Evolutionary conservation across 805 yeast genomes (phyloP), one percentile per base, ranked within the genome.

Genomic region (Candida caryicola): DNA sequence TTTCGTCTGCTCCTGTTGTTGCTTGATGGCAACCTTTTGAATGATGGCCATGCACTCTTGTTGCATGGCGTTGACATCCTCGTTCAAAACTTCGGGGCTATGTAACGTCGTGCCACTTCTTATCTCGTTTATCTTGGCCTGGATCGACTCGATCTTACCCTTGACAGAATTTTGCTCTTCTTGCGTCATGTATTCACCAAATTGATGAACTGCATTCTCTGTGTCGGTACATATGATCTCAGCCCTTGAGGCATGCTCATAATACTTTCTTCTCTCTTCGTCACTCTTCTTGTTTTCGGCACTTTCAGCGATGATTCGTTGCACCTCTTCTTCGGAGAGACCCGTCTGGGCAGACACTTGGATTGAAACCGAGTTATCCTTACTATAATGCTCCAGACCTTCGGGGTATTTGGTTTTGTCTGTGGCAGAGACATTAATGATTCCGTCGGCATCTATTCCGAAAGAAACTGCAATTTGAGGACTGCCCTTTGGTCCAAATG

Each of bases 191-290:
- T 62, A 43, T 5, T 63, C 60, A 6, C 74, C 73, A 55, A 84
- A 88, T 66, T 86, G 95, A 49, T 71, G 70, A 45, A 93, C 69
- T 7, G 96, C 91, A 64, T 76, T 75, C 63, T 89, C 96, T 36
- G 95, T 88, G 62, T 93, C 99, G 54, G 84, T 82, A 50, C 88
- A 78, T 36, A 83, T 73, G 52, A 83, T 79, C 48, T 84, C 95
- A 17, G 88, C 85, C 56, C 81, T 75, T 57, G 84, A 82, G 28
- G 91, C 87, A 54, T 78, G 81, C 55, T 85, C 89, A 44, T 81
- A 73, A 40, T 80, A 71, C 50, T 75, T 78, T 51, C 76, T 78
- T 53, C 75, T 66, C 33, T 74, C 67, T 36, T 74, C 76, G 60
- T 85, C 95, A 39, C 59, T 64, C 37, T 75, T 77, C 47, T 77